Base-by-base conservation (phyloP, 208 protist genomes). In the Leishmania braziliensis region DNA sequence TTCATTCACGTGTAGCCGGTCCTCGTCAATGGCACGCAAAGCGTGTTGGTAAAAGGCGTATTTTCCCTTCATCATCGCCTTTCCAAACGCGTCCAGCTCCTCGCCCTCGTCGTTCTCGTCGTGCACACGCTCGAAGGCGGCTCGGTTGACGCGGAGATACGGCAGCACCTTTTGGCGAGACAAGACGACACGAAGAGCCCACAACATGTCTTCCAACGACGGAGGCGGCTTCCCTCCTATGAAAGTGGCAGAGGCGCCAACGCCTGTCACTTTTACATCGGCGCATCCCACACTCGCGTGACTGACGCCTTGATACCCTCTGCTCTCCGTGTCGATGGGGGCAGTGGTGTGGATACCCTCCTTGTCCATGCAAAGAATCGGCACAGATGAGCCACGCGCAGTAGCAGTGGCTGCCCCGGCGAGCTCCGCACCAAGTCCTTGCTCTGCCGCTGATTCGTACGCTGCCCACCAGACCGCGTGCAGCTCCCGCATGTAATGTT, bases 131-230 rank as follows among this genome's bases (percentile, higher is more conserved):
- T 86, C 84, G 48, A 84, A 85, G 43, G 75, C 46, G 14, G 69
- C 53, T 2, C 70, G 66, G 43, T 82, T 1, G 1, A 48, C 36
- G 6, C 90, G 83, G 14, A 91, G 69, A 18, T 78, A 33, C 16
- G 89, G 89, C 66, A 93, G 73, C 63, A 88, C 18, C 16, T 82
- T 86, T 63, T 93, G 87, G 39, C 92, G 90, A 1, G 90, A 92
- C 36, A 95, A 78, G 33, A 94, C 84, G 56, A 90, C 54, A n/a
- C 92, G 92, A 43, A 94, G 75, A 1, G 90, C 90, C 90, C 90
- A 95, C 74, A 72, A 46, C 23, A 94, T 16, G 76, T 93, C 88
- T 39, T 90, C 89, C 48, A 93, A 36, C 29, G 88, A 85, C 14
- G 92, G 92, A 48, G 90, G 87, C 1, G 78, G 83, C 60, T 46